These are phyloP conservation scores for Clathrus columnatus DNA, from an alignment of 768 basidiomycete species.

Conservation along the genomic window DNA sequence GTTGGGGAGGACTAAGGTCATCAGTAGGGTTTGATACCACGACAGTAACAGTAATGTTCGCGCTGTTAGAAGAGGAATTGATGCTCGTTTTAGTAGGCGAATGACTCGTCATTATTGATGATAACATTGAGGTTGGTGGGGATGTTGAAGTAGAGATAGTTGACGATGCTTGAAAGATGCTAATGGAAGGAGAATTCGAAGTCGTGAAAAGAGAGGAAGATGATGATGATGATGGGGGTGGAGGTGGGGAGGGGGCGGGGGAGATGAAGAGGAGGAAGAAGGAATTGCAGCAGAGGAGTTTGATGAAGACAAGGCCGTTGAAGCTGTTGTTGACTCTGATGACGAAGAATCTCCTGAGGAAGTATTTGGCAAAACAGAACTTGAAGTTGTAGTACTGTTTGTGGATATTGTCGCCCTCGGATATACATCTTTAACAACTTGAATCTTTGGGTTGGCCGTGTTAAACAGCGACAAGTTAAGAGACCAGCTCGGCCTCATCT, in stretches of 20 bases:
- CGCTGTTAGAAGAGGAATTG: background rate
- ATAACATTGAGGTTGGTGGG: background rate
- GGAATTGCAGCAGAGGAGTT: background rate
- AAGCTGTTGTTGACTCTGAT: background rate
- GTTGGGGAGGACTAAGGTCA: background rate
- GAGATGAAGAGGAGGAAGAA: background rate
- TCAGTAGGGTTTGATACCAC: constrained; percentile 2
- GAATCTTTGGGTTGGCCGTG: no score
- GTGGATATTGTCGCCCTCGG: background rate
- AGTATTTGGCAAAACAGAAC: background rate
- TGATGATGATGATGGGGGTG: background rate
- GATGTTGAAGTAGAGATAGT: background rate
- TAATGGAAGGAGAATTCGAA: background rate
- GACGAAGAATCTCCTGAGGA: background rate
- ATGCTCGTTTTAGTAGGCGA: background rate
- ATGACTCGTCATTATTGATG: background rate
- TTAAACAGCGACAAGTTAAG: no score
- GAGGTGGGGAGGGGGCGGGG: background rate
- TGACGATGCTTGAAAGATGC: background rate
- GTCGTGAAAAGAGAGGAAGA: background rate
- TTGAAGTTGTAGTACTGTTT: background rate
- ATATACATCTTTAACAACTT: background rate
- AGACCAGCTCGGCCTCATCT: background rate
- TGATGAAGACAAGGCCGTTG: background rate
- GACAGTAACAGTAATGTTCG: constrained; percentile 1